phyloP scores from a whole-genome alignment of 2,329 filamentous ascomycete species.

The Trichoderma arundinaceum region DNA sequence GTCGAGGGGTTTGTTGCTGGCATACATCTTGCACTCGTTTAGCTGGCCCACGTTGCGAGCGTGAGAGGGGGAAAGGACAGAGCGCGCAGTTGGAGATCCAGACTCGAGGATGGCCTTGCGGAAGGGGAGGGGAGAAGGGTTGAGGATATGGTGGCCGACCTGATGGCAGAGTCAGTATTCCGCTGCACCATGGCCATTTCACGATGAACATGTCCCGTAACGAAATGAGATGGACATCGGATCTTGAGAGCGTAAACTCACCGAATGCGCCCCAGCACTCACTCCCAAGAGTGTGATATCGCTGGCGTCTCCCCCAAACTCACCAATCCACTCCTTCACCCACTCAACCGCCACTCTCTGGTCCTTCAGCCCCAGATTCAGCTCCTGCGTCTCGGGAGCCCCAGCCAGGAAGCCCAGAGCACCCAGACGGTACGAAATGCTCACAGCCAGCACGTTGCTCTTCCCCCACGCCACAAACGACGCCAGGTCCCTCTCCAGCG shows the following conservation, averaged over 20 bases:
- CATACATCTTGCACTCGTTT: constrained; percentile 33
- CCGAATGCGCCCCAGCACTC: constrained; percentile 67
- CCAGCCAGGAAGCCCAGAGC: constrained; percentile 72
- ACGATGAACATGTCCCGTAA: neutral
- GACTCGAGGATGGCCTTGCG: constrained; percentile 63
- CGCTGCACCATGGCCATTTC: neutral
- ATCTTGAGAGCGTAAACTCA: constrained; percentile 43
- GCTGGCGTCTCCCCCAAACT: constrained; percentile 64
- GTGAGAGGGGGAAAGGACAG: constrained; percentile 59
- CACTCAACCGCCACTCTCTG: constrained; percentile 64
- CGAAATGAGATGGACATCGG: neutral
- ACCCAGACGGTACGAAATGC: constrained; percentile 68
- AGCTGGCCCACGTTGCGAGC: constrained; percentile 63
- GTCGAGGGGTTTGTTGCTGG: constrained; percentile 43
- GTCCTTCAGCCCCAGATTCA: constrained; percentile 70
- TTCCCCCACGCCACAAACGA: constrained; percentile 64
- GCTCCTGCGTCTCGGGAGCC: constrained; percentile 55
- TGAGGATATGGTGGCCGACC: constrained; percentile 72
- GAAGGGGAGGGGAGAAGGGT: constrained; percentile 53
- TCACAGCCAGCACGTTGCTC: constrained; percentile 60
- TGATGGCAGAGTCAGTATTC: constrained; percentile 38
- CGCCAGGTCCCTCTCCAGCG: constrained; percentile 63
- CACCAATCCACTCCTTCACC: constrained; percentile 63
- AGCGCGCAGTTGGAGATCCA: constrained; percentile 60
- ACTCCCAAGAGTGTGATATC: constrained; percentile 67